Conservation (phyloP, 139 green algal genomes). For the Nannochloris sp. region DNA sequence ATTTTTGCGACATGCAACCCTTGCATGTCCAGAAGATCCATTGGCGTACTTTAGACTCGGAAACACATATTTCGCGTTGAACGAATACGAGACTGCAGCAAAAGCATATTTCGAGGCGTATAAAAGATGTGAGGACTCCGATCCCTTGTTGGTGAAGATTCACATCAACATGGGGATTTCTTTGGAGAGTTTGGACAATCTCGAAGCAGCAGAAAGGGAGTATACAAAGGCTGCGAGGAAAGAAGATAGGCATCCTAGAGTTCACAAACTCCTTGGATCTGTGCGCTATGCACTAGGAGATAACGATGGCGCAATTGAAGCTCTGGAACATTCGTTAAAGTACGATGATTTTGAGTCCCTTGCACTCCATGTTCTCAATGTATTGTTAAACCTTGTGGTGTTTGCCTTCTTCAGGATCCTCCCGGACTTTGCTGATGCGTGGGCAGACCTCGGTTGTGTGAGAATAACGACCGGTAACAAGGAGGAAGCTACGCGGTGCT, state of each 20-base stretch:
- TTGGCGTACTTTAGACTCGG: conserved; percentile 51
- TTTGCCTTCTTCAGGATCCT: conserved; percentile 5
- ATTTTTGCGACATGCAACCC: conserved; percentile 37
- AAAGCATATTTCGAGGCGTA: conserved; percentile 3
- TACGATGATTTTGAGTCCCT: background rate
- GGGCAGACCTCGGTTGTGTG: conserved; percentile 1
- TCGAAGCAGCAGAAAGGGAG: conserved; percentile 21
- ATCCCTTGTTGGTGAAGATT: conserved; percentile 35
- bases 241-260: conserved; percentile 42
- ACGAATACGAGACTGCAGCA: conserved; percentile 25
- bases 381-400: background rate
- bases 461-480: background rate
- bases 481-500: background rate
- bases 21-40: conserved; percentile 28
- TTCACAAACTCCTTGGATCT: conserved; percentile 52
- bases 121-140: background rate
- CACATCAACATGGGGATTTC: conserved; percentile 65
- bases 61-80: conserved; percentile 47
- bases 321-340: conserved; percentile 40
- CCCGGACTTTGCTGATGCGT: conserved; percentile 9
- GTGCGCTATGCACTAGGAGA: conserved; percentile 53
- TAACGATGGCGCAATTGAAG: conserved; percentile 33
- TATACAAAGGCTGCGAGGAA: conserved; percentile 30
- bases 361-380: background rate
- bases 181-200: conserved; percentile 47